Base-by-base conservation (phyloP, 108 stramenopile species). In the Nitzschia palea region DNA sequence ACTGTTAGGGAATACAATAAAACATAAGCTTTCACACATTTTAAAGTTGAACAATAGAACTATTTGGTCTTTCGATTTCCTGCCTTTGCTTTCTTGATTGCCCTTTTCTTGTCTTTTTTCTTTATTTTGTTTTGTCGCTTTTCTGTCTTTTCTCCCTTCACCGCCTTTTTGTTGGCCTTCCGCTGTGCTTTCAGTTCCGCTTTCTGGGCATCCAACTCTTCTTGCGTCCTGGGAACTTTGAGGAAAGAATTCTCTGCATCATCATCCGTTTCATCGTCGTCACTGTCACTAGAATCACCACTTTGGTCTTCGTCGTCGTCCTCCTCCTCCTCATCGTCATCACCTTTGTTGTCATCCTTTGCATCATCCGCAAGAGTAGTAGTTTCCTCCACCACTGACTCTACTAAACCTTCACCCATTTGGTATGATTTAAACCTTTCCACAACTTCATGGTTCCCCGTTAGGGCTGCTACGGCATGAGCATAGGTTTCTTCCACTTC, bases 401-500 rank as follows among this genome's bases (percentile, higher is more conserved):
- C 69, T 10, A 20, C 45, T 4, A 59, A 31, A 31, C 62, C 59
- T 26, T 71, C 80, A 32, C 75, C 66, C 12, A 50, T 57, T 23
- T 73, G 67, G 29, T 71, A 61, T 33, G 32, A 65, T 68, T 67
- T 55, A 60, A 66, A 64, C 68, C 58, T 45, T 29, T 82, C 78
- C 0, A 92, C 86, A 14, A 92, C 90, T 28, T 90, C 87, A 47
- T 71, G 68, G 61, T 92, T 92, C 2, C 94, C 94, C 27, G 94
- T 95, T 63, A 95, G 71, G 23, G 88, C 84, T 3, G 94, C 94
- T 30, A 95, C 91, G 1, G 91, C 94, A 23, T 84, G 79, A 26
- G 90, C 91, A 73, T 91, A 95, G 0, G 89, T 87, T 44, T 90
- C 94, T 78, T 95, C 94, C 27, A 91, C 89, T 37, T 95, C 86